A percentile compares a stretch with the other conserved stretches of the same genome.
Evolutionary conservation across 176 grass and related monocot species (phyloP).

Genomic region (Aegilops speltoides): DNA sequence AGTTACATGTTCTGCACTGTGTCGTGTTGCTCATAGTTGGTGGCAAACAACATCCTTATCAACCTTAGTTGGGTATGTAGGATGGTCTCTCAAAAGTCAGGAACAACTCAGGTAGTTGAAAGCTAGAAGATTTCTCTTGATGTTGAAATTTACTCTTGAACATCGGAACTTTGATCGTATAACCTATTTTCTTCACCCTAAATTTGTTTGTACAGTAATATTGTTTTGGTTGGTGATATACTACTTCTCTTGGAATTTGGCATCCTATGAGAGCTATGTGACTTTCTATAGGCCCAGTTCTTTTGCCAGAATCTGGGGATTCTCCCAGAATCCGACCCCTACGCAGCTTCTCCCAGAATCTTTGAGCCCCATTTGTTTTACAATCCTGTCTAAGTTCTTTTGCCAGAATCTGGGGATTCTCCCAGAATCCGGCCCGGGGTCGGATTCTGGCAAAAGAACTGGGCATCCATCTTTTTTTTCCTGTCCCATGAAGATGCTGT

Average conservation of each 20-base stretch:
- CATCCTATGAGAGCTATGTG: background rate
- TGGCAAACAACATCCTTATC: background rate
- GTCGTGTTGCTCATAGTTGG: background rate
- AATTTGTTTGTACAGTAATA: background rate
- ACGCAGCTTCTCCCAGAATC: too few relatives aligned
- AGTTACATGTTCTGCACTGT: background rate
- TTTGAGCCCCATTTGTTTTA: too few relatives aligned
- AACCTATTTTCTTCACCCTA: background rate
- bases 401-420: too few relatives aligned
- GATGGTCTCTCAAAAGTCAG: background rate
- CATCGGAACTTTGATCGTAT: background rate
- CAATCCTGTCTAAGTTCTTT: too few relatives aligned
- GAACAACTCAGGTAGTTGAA: background rate
- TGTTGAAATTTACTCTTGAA: background rate
- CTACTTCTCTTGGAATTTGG: background rate
- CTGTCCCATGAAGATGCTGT: background rate
- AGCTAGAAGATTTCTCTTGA: background rate
- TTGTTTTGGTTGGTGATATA: background rate
- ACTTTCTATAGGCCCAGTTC: too few relatives aligned
- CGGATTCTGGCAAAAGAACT: too few relatives aligned
- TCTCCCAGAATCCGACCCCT: too few relatives aligned
- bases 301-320: too few relatives aligned
- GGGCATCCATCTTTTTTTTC: too few relatives aligned
- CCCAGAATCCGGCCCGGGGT: too few relatives aligned
- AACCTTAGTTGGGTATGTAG: background rate